Conservation (phyloP, 2,329 filamentous ascomycete genomes). For the Cladosporium sp. region DNA sequence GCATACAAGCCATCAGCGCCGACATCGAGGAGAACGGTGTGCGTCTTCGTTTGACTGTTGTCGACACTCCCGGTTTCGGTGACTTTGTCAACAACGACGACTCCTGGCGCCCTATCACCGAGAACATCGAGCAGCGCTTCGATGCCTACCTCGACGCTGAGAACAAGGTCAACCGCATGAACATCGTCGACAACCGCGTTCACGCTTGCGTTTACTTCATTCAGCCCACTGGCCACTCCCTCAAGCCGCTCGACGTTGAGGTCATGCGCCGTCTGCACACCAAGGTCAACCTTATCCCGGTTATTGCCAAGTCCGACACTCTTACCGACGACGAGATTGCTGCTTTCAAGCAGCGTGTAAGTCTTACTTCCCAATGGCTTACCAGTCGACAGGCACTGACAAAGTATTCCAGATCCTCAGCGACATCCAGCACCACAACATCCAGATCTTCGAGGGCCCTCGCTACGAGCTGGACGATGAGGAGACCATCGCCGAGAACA, state of each 20-base stretch:
- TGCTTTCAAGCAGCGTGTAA: slow-evolving; percentile 91
- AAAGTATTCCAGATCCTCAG: slow-evolving; percentile 70
- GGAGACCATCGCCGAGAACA: slow-evolving; percentile 99
- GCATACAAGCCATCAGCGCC: slow-evolving; percentile 51
- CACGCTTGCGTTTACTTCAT: slow-evolving; percentile 99
- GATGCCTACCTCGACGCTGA: slow-evolving; percentile 98
- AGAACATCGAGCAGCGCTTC: slow-evolving; percentile 99
- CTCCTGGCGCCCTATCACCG: slow-evolving; percentile 97
- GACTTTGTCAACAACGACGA: slow-evolving; percentile 99
- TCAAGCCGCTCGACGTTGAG: slow-evolving; percentile 98
- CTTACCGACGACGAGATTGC: slow-evolving; percentile 94
- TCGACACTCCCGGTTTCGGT: slow-evolving; percentile 95
- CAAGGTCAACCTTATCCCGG: slow-evolving; percentile 99
- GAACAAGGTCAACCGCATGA: slow-evolving; percentile 99
- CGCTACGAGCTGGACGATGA: slow-evolving; percentile 98
- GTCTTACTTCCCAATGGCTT: slow-evolving; percentile 35
- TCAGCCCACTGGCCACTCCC: slow-evolving; percentile 93
- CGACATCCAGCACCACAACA: slow-evolving; percentile 94
- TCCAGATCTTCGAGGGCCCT: slow-evolving; percentile 98
- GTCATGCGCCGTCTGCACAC: slow-evolving; percentile 99
- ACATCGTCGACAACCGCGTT: slow-evolving; percentile 98
- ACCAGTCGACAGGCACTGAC: slow-evolving; percentile 16
- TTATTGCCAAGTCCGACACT: slow-evolving; percentile 98
- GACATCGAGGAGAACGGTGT: slow-evolving; percentile 96
- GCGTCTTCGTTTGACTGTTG: slow-evolving; percentile 89